Conservation (phyloP, 164 flowering plant species). For the Brasenia schreberi region DNA sequence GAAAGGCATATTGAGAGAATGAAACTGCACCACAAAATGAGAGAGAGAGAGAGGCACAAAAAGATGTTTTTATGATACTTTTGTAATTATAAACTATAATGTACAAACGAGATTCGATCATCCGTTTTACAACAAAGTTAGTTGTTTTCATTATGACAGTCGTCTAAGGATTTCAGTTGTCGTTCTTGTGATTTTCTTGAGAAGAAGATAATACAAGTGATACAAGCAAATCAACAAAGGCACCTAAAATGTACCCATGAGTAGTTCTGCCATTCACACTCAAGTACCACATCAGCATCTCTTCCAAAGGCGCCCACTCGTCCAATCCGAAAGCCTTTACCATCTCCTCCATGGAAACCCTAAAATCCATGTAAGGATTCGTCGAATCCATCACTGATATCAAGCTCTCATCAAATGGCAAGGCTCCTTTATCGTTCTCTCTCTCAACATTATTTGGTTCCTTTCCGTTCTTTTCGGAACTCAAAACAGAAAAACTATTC, state of each 20-base stretch:
- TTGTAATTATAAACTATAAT: not conserved
- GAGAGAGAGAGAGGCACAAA: not conserved
- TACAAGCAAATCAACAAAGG: conserved; percentile 12
- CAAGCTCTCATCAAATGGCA: conserved; percentile 25
- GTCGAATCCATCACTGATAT: conserved; percentile 41
- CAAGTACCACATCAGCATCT: conserved; percentile 51
- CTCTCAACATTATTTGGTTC: not conserved
- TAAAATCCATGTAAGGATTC: conserved; percentile 54
- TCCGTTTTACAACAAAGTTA: not conserved
- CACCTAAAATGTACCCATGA: conserved; percentile 7
- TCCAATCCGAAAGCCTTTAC: conserved; percentile 46
- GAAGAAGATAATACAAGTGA: not conserved
- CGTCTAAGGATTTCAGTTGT: not conserved
- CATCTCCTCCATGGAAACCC: conserved; percentile 71
- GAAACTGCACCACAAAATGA: too few species aligned
- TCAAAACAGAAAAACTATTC: not conserved
- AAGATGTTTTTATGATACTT: too few species aligned
- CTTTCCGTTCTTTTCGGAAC: not conserved
- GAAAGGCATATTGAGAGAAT: too few species aligned
- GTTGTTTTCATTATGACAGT: not conserved
- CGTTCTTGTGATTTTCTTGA: not conserved
- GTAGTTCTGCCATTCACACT: conserved; percentile 34
- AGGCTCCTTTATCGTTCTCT: not conserved
- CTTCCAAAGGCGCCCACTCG: conserved; percentile 51
- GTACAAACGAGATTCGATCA: not conserved